Percentiles rank a stretch among this genome's conserved stretches.
Conservation (phyloP, 805 yeast genomes). For the Metschnikowia peoriensis region DNA sequence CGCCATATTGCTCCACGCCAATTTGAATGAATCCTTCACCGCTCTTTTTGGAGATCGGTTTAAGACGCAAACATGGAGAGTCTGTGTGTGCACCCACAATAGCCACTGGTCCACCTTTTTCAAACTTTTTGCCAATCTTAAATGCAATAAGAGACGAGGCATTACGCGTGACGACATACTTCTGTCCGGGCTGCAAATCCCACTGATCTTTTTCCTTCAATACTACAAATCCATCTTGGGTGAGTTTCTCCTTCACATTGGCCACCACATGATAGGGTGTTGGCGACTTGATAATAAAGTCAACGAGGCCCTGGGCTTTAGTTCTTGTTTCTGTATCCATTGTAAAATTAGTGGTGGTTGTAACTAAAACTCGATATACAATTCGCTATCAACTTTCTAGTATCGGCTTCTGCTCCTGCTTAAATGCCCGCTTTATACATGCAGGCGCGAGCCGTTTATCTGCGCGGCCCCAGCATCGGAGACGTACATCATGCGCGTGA, state of each 20-base stretch:
- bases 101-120: constrained; percentile 77
- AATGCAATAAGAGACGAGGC: constrained; percentile 87
- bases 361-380: not conserved
- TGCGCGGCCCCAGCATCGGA: constrained; percentile 3
- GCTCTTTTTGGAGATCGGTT: constrained; percentile 74
- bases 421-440: not conserved
- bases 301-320: constrained; percentile 60
- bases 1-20: constrained; percentile 94
- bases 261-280: constrained; percentile 93
- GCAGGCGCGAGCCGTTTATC: constrained; percentile 7
- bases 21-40: constrained; percentile 80
- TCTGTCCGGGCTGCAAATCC: constrained; percentile 56
- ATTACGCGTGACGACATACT: constrained; percentile 86
- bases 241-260: constrained; percentile 54
- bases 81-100: constrained; percentile 97
- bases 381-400: not conserved
- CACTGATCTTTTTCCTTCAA: constrained; percentile 70
- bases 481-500: not conserved
- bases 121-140: constrained; percentile 70
- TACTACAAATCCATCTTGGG: constrained; percentile 66
- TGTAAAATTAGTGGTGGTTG: not conserved
- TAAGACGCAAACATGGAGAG: constrained; percentile 84
- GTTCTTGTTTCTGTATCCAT: constrained; percentile 15
- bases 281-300: constrained; percentile 81
- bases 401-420: not conserved